Percentiles rank a stretch among this genome's conserved stretches.
phyloP scores from a whole-genome alignment of 805 yeast species.

The Ogataea trehaloabstinens region DNA sequence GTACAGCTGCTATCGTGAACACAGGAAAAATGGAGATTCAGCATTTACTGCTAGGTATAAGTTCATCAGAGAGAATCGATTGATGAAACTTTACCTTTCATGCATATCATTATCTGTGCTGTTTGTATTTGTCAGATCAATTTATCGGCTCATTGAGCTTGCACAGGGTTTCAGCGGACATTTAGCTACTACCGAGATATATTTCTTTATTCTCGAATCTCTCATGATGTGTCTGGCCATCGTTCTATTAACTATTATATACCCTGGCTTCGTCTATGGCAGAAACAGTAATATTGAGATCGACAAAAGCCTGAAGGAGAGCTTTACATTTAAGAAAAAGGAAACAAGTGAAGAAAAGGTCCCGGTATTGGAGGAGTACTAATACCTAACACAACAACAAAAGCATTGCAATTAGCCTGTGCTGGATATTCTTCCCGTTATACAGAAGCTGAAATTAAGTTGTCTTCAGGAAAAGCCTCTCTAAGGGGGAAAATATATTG shows the following conservation, averaged over 20 bases:
- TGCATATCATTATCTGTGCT: conserved; percentile 43
- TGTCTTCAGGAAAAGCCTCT: too few species aligned
- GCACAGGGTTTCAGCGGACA: conserved; percentile 67
- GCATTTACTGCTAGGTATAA: conserved; percentile 32
- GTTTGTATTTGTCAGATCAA: conserved; percentile 58
- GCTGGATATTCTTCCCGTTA: too few species aligned
- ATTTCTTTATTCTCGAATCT: conserved; percentile 56
- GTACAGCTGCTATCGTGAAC: conserved; percentile 32
- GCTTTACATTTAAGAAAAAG: conserved; percentile 5
- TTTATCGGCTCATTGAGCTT: conserved; percentile 68
- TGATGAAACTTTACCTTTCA: conserved; percentile 43
- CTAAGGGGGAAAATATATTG: too few species aligned
- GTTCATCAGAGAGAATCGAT: conserved; percentile 28
- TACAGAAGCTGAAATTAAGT: too few species aligned
- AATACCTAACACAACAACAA: too few species aligned
- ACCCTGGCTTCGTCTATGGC: conserved; percentile 59
- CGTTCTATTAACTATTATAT: conserved; percentile 46
- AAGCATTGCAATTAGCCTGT: too few species aligned
- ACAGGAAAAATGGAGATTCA: conserved; percentile 24
- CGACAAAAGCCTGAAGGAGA: conserved; percentile 11
- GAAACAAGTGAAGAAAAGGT: not conserved
- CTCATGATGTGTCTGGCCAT: conserved; percentile 52
- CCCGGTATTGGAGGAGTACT: too few species aligned
- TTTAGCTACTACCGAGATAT: conserved; percentile 56
- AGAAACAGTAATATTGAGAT: conserved; percentile 12